Evolutionary conservation across 2,329 filamentous ascomycete genomes (phyloP), one percentile per base, ranked within the genome.

Genomic region (Ramularia endophylla): DNA sequence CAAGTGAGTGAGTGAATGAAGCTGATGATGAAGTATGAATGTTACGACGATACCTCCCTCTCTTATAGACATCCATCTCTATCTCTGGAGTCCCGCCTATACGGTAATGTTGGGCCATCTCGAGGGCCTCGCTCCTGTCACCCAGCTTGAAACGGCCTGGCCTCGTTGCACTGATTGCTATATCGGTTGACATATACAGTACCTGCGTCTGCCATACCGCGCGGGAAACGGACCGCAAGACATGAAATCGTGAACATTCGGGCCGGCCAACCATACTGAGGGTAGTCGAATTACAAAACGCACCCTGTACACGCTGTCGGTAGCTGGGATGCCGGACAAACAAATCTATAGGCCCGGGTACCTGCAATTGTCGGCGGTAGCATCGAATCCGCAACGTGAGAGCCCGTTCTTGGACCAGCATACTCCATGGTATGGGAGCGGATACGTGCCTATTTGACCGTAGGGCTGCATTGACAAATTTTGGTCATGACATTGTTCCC

Each of bases 111-210:
- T 11, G 6, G 6, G 22, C 22, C 6, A 25, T 25, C 22, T 25
- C 6, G 6, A 25, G 11, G 22, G 11, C n/a, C 17, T 25, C 15
- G 13, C n/a, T 33, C 29, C 32, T 44, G 46, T 48, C 45, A 43
- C 29, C 36, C 40, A 16, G n/a, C 16, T 32, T 43, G 46, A 45
- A 46, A 49, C 43, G 29, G 17, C 28, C 25, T 30, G 30, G 28
- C 35, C 22, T 31, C 27, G 48, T 51, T 29, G 48, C 41, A 49
- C 48, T 51, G 44, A 46, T 51, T 51, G 48, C 46, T 36, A 28
- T 34, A 25, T 17, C 29, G 17, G 36, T 41, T 40, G 44, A 41
- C 43, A 41, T 38, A 40, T 38, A 31, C 44, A 25, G 32, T 34
- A 34, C 32, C 32, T 34, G 32, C 32, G 32, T 34, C 17, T 25